Evolutionary conservation across 1,139 yeast species (phyloP).

Genomic region (Suhomyces bribrorum): DNA sequence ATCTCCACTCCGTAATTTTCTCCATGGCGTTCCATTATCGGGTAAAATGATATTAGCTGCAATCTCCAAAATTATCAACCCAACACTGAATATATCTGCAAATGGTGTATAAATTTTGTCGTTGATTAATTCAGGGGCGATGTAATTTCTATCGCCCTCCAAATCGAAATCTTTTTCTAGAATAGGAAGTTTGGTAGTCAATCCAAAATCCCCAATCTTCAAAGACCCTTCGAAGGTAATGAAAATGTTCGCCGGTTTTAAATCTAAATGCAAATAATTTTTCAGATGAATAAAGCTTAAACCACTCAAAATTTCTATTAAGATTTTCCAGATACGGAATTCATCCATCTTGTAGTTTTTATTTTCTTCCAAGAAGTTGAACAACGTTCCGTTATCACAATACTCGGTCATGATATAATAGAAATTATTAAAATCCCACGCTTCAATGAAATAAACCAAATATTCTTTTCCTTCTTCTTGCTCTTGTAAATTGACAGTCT

Average conservation of each 20-base stretch:
- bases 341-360: slow-evolving; percentile 81
- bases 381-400: slow-evolving; percentile 93
- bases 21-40: slow-evolving; percentile 97
- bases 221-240: slow-evolving; percentile 92
- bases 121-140: slow-evolving; percentile 93
- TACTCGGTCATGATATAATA: slow-evolving; percentile 92
- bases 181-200: slow-evolving; percentile 56
- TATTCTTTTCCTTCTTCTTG: slow-evolving; percentile 78
- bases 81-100: slow-evolving; percentile 92
- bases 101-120: slow-evolving; percentile 83
- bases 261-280: slow-evolving; percentile 78
- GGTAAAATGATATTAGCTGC: slow-evolving; percentile 96
- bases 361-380: slow-evolving; percentile 74
- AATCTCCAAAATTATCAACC: slow-evolving; percentile 87
- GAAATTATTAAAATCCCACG: slow-evolving; percentile 78
- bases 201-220: slow-evolving; percentile 81
- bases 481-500: slow-evolving; percentile 48
- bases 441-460: slow-evolving; percentile 75
- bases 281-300: slow-evolving; percentile 76
- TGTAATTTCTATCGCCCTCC: slow-evolving; percentile 96
- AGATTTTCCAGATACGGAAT: slow-evolving; percentile 96
- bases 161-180: slow-evolving; percentile 69
- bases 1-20: slow-evolving; percentile 92
- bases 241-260: slow-evolving; percentile 93
- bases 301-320: slow-evolving; percentile 79